Base-by-base conservation (phyloP, 495 filamentous ascomycete species). In the Stereocaulon alpinum region DNA sequence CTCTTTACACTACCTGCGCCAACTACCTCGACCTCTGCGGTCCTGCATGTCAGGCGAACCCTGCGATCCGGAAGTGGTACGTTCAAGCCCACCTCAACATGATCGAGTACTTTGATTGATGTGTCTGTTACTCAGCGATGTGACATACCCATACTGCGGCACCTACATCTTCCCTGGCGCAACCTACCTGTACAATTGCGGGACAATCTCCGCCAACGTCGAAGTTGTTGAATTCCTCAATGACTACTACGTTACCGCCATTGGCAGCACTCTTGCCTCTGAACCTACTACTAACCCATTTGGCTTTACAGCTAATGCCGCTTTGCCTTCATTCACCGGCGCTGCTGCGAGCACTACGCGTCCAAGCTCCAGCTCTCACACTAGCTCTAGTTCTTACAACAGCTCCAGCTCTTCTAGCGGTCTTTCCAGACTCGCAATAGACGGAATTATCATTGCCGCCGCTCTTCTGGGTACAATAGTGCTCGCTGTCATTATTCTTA, bases 1-100 rank as follows among this genome's bases (percentile, higher is more conserved):
- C 52, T 41, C 55, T 68, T 22, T 67, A 51, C 40, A 68, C 64
- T 15, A 44, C 65, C 34, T 68, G 66, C 37, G 37, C 48, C 18
- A 47, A 63, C 49, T 63, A 43, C 41, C 37, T 14, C n/a, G 59
- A 62, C 34, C 6, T 9, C 11, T 68, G 66, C 44, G 65, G 43
- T 47, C 22, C 24, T 9, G 40, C 34, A 20, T 68, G 66, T 55
- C 50, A 48, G 24, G 17, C 18, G 41, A 41, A 68, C 29, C 37
- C 58, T 11, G 56, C 51, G 27, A 59, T 68, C 24, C 37, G 49
- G 22, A 63, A 68, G 61, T 68, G 66, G 63, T 67, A 37, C 10
- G 27, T 43, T n/a, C 10, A n/a, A 37, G 14, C 2, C 0, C 3
- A 40, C 37, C 45, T 4, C 15, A 5, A 22, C n/a, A 42, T 48